phyloP scores from a whole-genome alignment of 192 early-diverging fungal species.

The Mortierella alpina region DNA sequence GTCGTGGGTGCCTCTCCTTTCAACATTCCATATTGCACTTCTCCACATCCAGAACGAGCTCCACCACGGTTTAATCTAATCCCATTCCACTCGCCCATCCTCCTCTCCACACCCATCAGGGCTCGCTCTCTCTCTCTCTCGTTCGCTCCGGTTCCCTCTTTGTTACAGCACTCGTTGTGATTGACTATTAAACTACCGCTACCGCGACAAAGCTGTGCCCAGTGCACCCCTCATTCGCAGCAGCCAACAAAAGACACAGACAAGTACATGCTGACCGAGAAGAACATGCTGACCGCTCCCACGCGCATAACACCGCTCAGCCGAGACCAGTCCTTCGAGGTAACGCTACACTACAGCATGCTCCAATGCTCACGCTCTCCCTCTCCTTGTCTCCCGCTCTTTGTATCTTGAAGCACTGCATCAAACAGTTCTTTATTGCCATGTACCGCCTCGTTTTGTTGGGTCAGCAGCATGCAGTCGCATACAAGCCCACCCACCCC shows the following conservation, averaged over 20 bases:
- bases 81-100: background rate
- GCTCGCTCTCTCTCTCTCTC: background rate
- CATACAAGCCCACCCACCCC: too few species aligned
- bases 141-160: background rate
- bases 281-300: conserved; percentile 36
- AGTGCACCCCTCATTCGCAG: background rate
- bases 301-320: conserved; percentile 22
- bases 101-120: background rate
- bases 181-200: too few species aligned
- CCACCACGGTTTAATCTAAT: background rate
- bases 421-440: too few species aligned
- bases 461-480: too few species aligned
- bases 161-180: background rate
- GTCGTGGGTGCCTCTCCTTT: too few species aligned
- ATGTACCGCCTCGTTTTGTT: too few species aligned
- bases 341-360: background rate
- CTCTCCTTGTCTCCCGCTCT: too few species aligned
- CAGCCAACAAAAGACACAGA: background rate
- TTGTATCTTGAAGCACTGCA: too few species aligned
- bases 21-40: background rate
- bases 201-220: too few species aligned
- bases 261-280: conserved; percentile 29
- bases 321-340: conserved; percentile 39
- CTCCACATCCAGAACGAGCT: background rate
- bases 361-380: too few species aligned